Percentiles rank a stretch among this genome's conserved stretches.
Evolutionary conservation across 352 stramenopile species (phyloP).

Genomic region (Globisporangium takayamanum): DNA sequence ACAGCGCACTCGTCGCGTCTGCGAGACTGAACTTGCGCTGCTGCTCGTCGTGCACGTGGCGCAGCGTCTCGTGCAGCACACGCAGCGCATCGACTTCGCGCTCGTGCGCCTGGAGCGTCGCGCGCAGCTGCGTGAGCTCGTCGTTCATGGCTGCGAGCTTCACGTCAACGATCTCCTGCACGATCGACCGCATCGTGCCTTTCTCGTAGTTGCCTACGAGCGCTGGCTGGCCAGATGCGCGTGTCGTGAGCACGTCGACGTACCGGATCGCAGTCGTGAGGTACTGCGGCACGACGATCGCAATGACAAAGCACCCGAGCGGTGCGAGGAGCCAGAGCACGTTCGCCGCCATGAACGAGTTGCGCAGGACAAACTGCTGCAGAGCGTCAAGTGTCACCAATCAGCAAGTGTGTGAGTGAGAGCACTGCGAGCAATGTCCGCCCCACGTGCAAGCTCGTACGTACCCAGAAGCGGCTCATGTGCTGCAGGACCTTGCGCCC

Average conservation of each 20-base stretch:
- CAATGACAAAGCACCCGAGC: slow-evolving; percentile 62
- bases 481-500: slow-evolving; percentile 22
- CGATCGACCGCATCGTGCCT: slow-evolving; percentile 47
- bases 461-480: slow-evolving; percentile 36
- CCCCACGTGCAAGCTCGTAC: neutral
- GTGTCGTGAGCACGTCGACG: slow-evolving; percentile 53
- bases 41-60: slow-evolving; percentile 44
- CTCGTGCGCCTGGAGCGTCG: slow-evolving; percentile 48
- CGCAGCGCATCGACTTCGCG: slow-evolving; percentile 53
- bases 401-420: neutral
- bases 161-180: slow-evolving; percentile 67
- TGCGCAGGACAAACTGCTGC: slow-evolving; percentile 38
- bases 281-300: slow-evolving; percentile 65
- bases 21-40: slow-evolving; percentile 56
- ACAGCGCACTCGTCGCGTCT: slow-evolving; percentile 44
- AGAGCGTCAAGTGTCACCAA: neutral
- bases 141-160: slow-evolving; percentile 53
- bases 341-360: slow-evolving; percentile 72
- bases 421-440: neutral
- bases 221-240: slow-evolving; percentile 22
- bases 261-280: slow-evolving; percentile 62
- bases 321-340: slow-evolving; percentile 67
- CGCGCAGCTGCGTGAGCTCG: slow-evolving; percentile 39
- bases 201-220: slow-evolving; percentile 32
- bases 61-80: slow-evolving; percentile 49